Percentiles rank a stretch among this genome's conserved stretches.
Evolutionary conservation across 1,139 yeast genomes (phyloP).

Genomic region (Wickerhamomyces sp.): DNA sequence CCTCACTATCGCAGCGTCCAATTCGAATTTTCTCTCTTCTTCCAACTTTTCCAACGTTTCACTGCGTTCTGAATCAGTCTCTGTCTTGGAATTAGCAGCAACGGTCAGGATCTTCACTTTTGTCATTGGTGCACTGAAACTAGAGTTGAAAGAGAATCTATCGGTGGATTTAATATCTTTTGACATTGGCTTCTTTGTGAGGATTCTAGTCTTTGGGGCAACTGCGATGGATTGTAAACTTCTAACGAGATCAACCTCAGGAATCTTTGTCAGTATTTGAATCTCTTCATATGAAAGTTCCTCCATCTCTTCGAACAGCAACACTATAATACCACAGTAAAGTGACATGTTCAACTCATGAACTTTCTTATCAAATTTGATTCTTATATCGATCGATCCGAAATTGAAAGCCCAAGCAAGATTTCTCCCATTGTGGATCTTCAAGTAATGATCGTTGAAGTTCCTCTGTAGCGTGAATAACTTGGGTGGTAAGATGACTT

Average conservation of each 20-base stretch:
- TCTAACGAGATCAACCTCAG: slow-evolving; percentile 64
- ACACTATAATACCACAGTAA: slow-evolving; percentile 70
- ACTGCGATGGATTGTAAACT: slow-evolving; percentile 82
- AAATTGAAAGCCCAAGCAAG: slow-evolving; percentile 80
- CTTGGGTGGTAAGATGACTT: slow-evolving; percentile 50
- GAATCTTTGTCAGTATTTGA: slow-evolving; percentile 62
- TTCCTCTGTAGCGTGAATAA: slow-evolving; percentile 35
- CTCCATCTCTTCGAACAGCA: slow-evolving; percentile 57
- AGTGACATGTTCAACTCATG: slow-evolving; percentile 82
- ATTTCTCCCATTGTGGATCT: slow-evolving; percentile 67
- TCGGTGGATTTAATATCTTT: slow-evolving; percentile 65
- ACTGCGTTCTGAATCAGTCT: slow-evolving; percentile 38
- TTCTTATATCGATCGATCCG: slow-evolving; percentile 75
- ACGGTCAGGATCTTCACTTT: slow-evolving; percentile 80
- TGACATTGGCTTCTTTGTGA: slow-evolving; percentile 69
- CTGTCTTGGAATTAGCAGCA: slow-evolving; percentile 26
- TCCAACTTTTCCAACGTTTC: slow-evolving; percentile 27
- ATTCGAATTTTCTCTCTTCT: slow-evolving; percentile 50
- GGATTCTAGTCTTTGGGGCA: slow-evolving; percentile 73
- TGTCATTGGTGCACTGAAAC: slow-evolving; percentile 65
- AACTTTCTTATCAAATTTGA: slow-evolving; percentile 58
- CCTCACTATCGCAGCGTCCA: slow-evolving; percentile 87
- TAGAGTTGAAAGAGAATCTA: slow-evolving; percentile 60
- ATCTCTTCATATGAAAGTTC: slow-evolving; percentile 59
- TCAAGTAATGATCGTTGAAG: slow-evolving; percentile 48